A percentile compares a stretch with the other conserved stretches of the same genome.
These are phyloP conservation scores for Gnetum montanum DNA, from an alignment of 75 land plant genomes.

Conservation along the genomic window DNA sequence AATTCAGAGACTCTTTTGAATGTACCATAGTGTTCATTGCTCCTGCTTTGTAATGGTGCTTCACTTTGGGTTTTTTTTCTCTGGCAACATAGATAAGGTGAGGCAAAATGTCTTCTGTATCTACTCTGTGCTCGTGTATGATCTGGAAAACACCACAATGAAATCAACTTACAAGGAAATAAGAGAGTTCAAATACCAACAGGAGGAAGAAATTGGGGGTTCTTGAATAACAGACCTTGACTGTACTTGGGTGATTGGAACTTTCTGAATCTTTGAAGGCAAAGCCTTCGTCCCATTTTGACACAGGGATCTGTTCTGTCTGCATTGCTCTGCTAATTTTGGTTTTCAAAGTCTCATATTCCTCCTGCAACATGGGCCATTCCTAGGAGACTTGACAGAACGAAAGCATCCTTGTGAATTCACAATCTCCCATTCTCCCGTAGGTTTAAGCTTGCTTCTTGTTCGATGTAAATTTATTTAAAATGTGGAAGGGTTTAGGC, in stretches of 20 bases:
- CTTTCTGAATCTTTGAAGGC: background rate
- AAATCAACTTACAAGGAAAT: background rate
- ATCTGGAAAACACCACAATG: background rate
- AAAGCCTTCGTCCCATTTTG: constrained; percentile 2
- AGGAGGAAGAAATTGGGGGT: background rate
- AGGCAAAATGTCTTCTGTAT: constrained; percentile 17
- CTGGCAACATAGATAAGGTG: constrained; percentile 36
- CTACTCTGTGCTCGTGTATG: background rate
- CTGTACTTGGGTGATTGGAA: background rate
- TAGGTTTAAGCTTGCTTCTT: background rate
- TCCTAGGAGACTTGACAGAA: background rate
- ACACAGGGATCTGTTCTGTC: background rate
- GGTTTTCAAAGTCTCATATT: background rate
- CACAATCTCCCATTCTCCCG: background rate
- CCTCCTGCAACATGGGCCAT: background rate
- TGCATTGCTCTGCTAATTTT: background rate
- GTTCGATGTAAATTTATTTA: background rate
- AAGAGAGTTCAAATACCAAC: background rate
- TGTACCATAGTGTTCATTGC: constrained; percentile 31
- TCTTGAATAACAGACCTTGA: background rate
- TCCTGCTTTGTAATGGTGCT: constrained; percentile 55
- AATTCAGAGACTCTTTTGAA: background rate
- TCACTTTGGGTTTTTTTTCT: constrained; percentile 27
- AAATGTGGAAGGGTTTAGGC: background rate
- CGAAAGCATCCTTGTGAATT: background rate